Evolutionary conservation across 768 basidiomycete species (phyloP).

Genomic region (Tephrocybe sp.): DNA sequence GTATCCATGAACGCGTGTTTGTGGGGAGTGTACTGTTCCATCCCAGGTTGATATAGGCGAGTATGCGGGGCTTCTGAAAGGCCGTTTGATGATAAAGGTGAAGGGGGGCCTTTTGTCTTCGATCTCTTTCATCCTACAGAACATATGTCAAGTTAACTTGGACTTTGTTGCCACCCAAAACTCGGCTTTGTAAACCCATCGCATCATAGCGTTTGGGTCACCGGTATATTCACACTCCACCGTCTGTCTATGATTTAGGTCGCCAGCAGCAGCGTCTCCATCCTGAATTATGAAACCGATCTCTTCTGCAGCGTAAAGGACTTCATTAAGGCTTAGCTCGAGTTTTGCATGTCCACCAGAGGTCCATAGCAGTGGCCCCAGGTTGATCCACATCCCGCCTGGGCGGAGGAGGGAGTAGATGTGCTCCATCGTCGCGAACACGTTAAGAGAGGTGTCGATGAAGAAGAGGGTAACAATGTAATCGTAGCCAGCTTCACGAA

Average conservation of each 20-base stretch:
- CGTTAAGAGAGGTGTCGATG: slow-evolving; percentile 61
- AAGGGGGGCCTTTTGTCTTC: background rate
- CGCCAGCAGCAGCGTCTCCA: slow-evolving; percentile 17
- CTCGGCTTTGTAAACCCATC: slow-evolving; percentile 65
- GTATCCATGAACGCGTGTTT: too few species aligned
- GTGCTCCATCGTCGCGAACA: slow-evolving; percentile 52
- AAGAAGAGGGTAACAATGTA: slow-evolving; percentile 67
- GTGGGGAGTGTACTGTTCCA: too few species aligned
- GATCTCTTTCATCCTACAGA: too few species aligned
- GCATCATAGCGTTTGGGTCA: slow-evolving; percentile 66
- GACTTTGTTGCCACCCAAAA: slow-evolving; percentile 62
- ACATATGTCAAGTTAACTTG: too few species aligned
- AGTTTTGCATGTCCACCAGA: slow-evolving; percentile 52
- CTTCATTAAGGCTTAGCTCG: slow-evolving; percentile 66
- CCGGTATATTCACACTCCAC: slow-evolving; percentile 69
- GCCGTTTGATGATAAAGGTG: too few species aligned
- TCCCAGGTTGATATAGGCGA: too few species aligned
- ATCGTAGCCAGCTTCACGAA: slow-evolving; percentile 43
- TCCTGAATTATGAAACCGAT: slow-evolving; percentile 52
- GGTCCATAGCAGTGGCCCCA: slow-evolving; percentile 68
- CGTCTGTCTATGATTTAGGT: slow-evolving; percentile 29
- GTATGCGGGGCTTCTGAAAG: too few species aligned
- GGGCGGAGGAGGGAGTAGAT: slow-evolving; percentile 57
- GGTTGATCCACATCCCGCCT: slow-evolving; percentile 70
- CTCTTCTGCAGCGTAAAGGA: slow-evolving; percentile 47